Base-by-base conservation (phyloP, 495 filamentous ascomycete genomes). In the Penicillium lagena region DNA sequence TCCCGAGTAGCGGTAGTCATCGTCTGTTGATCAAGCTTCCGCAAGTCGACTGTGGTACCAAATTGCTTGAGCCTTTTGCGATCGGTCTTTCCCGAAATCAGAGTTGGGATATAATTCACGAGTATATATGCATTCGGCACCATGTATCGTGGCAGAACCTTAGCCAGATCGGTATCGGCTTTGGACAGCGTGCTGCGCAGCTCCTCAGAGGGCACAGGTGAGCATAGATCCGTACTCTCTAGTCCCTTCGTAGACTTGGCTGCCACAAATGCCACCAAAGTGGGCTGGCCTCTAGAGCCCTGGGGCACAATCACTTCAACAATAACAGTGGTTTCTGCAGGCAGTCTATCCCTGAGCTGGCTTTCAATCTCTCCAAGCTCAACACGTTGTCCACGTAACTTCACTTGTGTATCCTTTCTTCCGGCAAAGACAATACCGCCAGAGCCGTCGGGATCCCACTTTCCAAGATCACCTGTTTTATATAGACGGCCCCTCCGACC, bases 381-480 rank as follows among this genome's bases (percentile, higher is more conserved):
- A 32, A 85, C 71, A 31, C 80, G 70, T 49, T 83, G 78, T 9
- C 80, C 81, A 11, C 73, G 73, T 4, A 84, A 49, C 54, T 84
- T 85, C 12, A 81, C 77, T 49, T 83, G 79, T 8, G 77, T 75
- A 45, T 85, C 81, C 35, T 76, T 76, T 7, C 82, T 60, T 22
- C 80, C 80, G 2, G 78, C 68, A 49, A 80, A 82, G n/a, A 75
- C 56, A 43, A 84, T 65, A 28, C 65, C 55, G 22, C 59, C 49
- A 22, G 62, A 58, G 1, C 74, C 75, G 49, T 76, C 67, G 0
- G 75, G 72, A 29, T 81, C 73, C 35, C 82, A 80, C 22, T 61
- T 59, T 7, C 78, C 82, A 4, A 78, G 56, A 52, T 78, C 73
- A 11, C 72, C 70, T 35, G 72, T 77, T 49, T 73, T 71, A 47